Evolutionary conservation across 352 stramenopile genomes (phyloP).

Genomic region (Phytophthora vignae): DNA sequence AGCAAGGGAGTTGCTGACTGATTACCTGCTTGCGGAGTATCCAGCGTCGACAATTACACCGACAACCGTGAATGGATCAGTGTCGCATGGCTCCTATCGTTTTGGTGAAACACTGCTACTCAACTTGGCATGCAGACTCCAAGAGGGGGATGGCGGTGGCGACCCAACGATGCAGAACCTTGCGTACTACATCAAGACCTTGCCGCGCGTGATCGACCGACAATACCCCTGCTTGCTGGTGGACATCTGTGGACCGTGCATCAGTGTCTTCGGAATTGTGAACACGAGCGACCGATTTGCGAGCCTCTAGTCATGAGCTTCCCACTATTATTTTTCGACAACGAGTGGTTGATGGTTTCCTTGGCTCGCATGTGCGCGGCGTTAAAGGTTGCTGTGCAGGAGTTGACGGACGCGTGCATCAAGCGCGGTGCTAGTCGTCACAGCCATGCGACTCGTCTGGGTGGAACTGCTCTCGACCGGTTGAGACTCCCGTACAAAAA

Average conservation of each 20-base stretch:
- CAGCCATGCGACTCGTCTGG: conserved; percentile 1
- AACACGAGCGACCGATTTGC: conserved; percentile 33
- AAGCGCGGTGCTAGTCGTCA: conserved; percentile 13
- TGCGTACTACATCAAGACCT: conserved; percentile 37
- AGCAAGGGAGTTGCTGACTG: conserved; percentile 21
- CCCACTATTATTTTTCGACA: conserved; percentile 35
- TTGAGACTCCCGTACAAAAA: conserved; percentile 39
- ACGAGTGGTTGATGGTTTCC: conserved; percentile 28
- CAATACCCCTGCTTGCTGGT: conserved; percentile 38
- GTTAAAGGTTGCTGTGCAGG: conserved; percentile 27
- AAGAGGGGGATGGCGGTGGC: conserved; percentile 27
- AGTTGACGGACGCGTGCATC: conserved; percentile 24
- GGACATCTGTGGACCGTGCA: conserved; percentile 30
- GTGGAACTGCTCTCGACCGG: conserved; percentile 20
- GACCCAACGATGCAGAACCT: conserved; percentile 35
- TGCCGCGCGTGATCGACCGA: conserved; percentile 23
- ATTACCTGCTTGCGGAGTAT: conserved; percentile 23
- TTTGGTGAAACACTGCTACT: conserved; percentile 22
- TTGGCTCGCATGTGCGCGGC: conserved; percentile 28
- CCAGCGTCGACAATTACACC: conserved; percentile 14
- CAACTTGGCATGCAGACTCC: conserved; percentile 33
- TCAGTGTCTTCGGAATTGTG: conserved; percentile 38
- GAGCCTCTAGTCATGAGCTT: conserved; percentile 36
- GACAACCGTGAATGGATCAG: conserved; percentile 25
- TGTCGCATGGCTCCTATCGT: conserved; percentile 27